phyloP scores from a whole-genome alignment of 2,329 filamentous ascomycete species.

The Fusarium siculi region DNA sequence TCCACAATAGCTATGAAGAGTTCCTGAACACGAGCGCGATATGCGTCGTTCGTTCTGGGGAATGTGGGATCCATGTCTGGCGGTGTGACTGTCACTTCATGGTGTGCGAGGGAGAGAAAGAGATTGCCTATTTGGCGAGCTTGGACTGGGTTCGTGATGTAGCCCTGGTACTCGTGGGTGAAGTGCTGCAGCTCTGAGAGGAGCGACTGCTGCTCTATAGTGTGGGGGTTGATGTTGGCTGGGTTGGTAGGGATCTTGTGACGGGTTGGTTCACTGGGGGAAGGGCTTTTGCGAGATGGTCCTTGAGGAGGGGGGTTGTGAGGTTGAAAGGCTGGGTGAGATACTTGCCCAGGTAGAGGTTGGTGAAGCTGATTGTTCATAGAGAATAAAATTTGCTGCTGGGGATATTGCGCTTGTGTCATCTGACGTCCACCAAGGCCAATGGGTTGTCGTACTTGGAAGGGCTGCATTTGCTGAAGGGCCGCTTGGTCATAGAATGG shows the following conservation, averaged over 20 bases:
- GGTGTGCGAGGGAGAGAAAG: slow-evolving; percentile 12
- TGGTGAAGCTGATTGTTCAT: background rate
- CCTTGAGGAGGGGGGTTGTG: background rate
- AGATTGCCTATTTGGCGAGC: background rate
- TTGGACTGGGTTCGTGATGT: background rate
- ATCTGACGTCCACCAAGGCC: background rate
- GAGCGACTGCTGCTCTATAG: background rate
- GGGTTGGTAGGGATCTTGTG: background rate
- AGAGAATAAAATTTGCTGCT: background rate
- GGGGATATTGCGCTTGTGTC: accelerated
- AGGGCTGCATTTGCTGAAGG: background rate
- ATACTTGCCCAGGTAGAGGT: background rate
- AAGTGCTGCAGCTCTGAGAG: background rate
- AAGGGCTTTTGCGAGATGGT: background rate
- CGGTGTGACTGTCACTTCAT: background rate
- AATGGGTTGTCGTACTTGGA: background rate
- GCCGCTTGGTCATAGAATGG: background rate
- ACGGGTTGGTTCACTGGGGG: background rate
- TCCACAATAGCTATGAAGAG: slow-evolving; percentile 39
- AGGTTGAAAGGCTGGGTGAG: background rate
- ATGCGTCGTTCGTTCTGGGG: background rate
- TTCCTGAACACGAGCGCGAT: slow-evolving; percentile 6
- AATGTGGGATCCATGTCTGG: slow-evolving; percentile 22
- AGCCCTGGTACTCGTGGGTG: slow-evolving; percentile 21
- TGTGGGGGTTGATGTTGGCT: background rate